A percentile compares a stretch with the other conserved stretches of the same genome.
Evolutionary conservation across 345 rosid genomes (phyloP).

Genomic region (Heritiera fomes): DNA sequence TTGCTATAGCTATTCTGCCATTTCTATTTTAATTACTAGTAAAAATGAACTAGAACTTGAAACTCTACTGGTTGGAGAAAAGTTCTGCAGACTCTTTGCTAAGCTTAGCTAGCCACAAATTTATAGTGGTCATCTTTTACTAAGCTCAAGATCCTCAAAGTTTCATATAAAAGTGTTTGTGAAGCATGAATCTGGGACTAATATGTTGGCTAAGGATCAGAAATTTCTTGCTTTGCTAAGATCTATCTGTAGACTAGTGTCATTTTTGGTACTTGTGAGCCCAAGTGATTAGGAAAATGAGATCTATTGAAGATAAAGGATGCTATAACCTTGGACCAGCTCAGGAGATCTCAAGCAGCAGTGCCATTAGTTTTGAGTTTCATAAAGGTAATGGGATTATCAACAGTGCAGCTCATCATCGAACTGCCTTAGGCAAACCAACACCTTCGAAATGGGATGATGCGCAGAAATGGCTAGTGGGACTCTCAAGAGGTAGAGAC

Average conservation of each 20-base stretch:
- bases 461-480: slow-evolving; percentile 97
- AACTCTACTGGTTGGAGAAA: not conserved
- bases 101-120: not conserved
- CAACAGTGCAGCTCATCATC: slow-evolving; percentile 55
- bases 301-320: slow-evolving; percentile 59
- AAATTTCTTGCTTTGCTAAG: not conserved
- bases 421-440: slow-evolving; percentile 78
- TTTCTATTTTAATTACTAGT: slow-evolving; percentile 20
- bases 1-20: slow-evolving; percentile 6
- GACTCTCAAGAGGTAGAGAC: slow-evolving; percentile 65
- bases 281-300: slow-evolving; percentile 42
- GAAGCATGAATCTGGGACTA: not conserved
- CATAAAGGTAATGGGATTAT: slow-evolving; percentile 56
- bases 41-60: not conserved
- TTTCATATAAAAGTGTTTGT: not conserved
- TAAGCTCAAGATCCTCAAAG: not conserved
- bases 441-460: slow-evolving; percentile 99
- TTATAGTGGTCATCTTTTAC: not conserved
- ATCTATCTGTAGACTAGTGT: not conserved
- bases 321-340: slow-evolving; percentile 6
- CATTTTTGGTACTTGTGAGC: not conserved
- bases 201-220: not conserved
- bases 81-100: not conserved
- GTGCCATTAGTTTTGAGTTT: slow-evolving; percentile 29
- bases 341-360: slow-evolving; percentile 9